A percentile compares a stretch with the other conserved stretches of the same genome.
Evolutionary conservation across 2,329 filamentous ascomycete genomes (phyloP).

Genomic region (Orbilia quercus): DNA sequence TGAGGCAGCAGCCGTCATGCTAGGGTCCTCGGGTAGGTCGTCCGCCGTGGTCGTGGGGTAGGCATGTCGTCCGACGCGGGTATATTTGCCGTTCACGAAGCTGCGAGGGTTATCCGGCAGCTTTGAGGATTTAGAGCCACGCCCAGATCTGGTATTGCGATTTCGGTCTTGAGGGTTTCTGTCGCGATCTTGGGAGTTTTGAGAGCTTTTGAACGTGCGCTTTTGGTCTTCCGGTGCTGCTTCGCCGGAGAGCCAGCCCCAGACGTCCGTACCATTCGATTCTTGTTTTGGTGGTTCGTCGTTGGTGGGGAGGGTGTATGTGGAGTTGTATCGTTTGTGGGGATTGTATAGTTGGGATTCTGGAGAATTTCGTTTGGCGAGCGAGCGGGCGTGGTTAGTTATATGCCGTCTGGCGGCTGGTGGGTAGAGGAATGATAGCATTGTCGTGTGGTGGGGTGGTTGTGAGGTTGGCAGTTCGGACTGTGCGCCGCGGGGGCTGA

Average conservation of each 20-base stretch:
- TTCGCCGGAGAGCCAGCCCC: constrained; percentile 11
- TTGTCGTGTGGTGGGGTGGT: constrained; percentile 3
- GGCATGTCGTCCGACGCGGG: not conserved
- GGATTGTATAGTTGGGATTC: not conserved
- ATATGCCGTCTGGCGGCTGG: constrained; percentile 17
- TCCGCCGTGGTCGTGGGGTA: constrained; percentile 4
- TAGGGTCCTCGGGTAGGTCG: constrained; percentile 28
- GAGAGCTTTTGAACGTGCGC: not conserved
- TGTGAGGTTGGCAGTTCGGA: constrained; percentile 3
- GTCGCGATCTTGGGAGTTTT: too few relatives aligned
- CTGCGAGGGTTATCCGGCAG: not conserved
- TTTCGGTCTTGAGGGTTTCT: too few relatives aligned
- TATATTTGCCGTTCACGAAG: not conserved
- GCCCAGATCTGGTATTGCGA: too few relatives aligned
- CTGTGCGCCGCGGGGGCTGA: constrained; percentile 31
- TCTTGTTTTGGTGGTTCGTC: not conserved
- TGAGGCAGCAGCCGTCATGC: not conserved
- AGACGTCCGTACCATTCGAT: not conserved
- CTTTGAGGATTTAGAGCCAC: not conserved
- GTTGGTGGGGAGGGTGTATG: constrained; percentile 12
- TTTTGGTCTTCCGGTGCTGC: constrained; percentile 9
- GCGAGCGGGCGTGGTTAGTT: not conserved
- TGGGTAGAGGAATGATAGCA: constrained; percentile 48
- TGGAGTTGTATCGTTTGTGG: constrained; percentile 2
- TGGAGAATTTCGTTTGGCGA: not conserved